These are phyloP conservation scores for Nymphaea thermarum DNA, from an alignment of 164 flowering plant genomes.

Conservation along the genomic window DNA sequence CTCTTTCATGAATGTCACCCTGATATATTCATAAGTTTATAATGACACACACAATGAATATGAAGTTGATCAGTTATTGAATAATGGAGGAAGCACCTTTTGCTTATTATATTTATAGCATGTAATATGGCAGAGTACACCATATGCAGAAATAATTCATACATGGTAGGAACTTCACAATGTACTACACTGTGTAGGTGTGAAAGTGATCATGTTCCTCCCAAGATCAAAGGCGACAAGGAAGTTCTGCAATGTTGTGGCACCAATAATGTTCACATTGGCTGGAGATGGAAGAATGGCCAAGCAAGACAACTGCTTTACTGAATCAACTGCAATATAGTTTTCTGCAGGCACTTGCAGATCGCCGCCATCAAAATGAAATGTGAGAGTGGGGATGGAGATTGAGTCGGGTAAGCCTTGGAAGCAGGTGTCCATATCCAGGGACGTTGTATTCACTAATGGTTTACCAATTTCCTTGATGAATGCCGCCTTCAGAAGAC, in stretches of 20 bases:
- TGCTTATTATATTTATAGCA: too few relatives aligned
- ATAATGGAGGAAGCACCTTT: too few relatives aligned
- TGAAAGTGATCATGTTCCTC: conserved; percentile 45
- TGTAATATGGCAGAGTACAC: too few relatives aligned
- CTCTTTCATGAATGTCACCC: too few relatives aligned
- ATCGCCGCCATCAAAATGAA: conserved; percentile 64
- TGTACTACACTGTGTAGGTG: conserved; percentile 43
- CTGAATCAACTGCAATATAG: conserved; percentile 52
- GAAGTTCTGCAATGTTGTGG: conserved; percentile 73
- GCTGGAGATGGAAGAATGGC: conserved; percentile 57
- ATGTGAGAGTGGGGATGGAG: conserved; percentile 45
- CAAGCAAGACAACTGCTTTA: conserved; percentile 46
- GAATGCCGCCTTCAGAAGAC: conserved; percentile 37
- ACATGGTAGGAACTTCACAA: conserved; percentile 13
- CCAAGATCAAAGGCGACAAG: conserved; percentile 61
- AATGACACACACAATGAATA: too few relatives aligned
- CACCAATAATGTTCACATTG: conserved; percentile 63
- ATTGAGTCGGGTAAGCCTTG: conserved; percentile 22
- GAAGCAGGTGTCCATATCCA: conserved; percentile 73
- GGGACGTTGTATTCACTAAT: conserved; percentile 20
- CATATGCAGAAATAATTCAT: too few relatives aligned
- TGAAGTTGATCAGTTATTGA: too few relatives aligned
- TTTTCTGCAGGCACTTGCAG: conserved; percentile 65
- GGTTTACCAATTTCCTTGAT: conserved; percentile 30
- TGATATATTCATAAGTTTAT: too few relatives aligned